These are phyloP conservation scores for Phytophthora pisi DNA, from an alignment of 352 stramenopile species.

Conservation along the genomic window DNA sequence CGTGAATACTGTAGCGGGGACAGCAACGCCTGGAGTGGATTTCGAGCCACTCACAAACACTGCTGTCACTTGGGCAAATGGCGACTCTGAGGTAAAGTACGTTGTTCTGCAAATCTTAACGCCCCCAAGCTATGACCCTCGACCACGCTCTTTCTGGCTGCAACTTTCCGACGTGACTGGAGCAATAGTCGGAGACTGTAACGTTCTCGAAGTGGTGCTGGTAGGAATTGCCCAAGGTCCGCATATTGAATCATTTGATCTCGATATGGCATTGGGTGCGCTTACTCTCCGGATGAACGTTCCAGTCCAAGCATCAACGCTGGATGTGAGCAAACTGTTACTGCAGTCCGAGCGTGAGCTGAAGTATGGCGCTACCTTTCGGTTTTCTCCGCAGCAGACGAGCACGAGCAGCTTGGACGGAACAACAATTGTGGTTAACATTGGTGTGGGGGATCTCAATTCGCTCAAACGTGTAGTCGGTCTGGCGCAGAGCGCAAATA, in stretches of 20 bases:
- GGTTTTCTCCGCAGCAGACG: constrained; percentile 36
- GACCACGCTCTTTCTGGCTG: constrained; percentile 50
- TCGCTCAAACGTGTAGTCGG: constrained; percentile 43
- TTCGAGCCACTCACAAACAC: constrained; percentile 40
- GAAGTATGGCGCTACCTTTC: constrained; percentile 19
- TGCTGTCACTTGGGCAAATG: constrained; percentile 42
- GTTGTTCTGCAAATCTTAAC: constrained; percentile 50
- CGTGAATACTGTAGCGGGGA: constrained; percentile 50
- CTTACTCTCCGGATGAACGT: constrained; percentile 45
- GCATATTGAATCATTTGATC: constrained; percentile 47
- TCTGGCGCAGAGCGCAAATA: constrained; percentile 34
- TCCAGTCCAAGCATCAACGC: constrained; percentile 43
- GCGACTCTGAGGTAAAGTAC: constrained; percentile 41
- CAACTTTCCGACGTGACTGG: constrained; percentile 52
- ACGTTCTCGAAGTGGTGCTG: constrained; percentile 49
- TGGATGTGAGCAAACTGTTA: constrained; percentile 52
- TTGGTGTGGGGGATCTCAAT: constrained; percentile 53
- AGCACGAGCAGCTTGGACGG: constrained; percentile 55
- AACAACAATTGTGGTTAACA: constrained; percentile 43
- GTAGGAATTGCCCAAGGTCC: constrained; percentile 41
- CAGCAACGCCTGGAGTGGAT: constrained; percentile 59
- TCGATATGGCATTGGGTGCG: constrained; percentile 53
- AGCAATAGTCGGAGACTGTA: constrained; percentile 55
- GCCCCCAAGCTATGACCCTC: constrained; percentile 44
- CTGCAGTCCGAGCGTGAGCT: constrained; percentile 45